Base-by-base conservation (phyloP, 225 moss, liverwort and hornwort genomes). In the Marchantia polymorpha region DNA sequence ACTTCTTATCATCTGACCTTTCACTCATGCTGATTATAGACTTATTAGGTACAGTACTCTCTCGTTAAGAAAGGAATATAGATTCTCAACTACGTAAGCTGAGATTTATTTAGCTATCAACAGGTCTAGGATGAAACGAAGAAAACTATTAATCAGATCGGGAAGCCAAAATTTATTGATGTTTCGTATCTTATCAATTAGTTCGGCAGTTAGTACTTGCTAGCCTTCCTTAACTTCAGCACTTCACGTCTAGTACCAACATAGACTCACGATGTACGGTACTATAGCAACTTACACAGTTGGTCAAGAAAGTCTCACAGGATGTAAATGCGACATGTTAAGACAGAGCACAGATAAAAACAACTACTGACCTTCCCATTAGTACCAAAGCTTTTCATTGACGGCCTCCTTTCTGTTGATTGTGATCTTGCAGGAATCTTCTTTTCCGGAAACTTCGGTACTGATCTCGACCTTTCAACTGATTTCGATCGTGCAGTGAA, bases 351-450 rank as follows among this genome's bases (percentile, higher is more conserved):
- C 59, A 31, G 10, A 59, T 58, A 4, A 30, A 75, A 23, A 64
- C 50, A 26, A 49, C 61, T 11, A 79, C 69, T 77, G 16, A 87
- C 87, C 82, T 82, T 82, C 55, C 64, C 69, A 78, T 82, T 80
- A 7, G 84, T 53, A 16, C 76, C 84, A 23, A 82, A 85, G 6
- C 64, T 65, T 70, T 85, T 88, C 78, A 74, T 75, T 22, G 84
- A 82, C n/a, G 87, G 87, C 66, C 84, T 78, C 77, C 87, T 83
- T 78, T 88, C 87, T 0, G 87, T 88, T 52, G 87, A 88, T 74
- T 83, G 78, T 61, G 87, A 88, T 78, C 87, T 88, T 78, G 82
- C 82, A 29, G 84, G 82, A 51, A 80, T 49, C 39, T 71, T 82
- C 69, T 88, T 84, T 0, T 82, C 87, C 20, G 77, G 73, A 13